Evolutionary conservation across 1,284 basidiomycete species (phyloP).

Genomic region (Irpex sp.): DNA sequence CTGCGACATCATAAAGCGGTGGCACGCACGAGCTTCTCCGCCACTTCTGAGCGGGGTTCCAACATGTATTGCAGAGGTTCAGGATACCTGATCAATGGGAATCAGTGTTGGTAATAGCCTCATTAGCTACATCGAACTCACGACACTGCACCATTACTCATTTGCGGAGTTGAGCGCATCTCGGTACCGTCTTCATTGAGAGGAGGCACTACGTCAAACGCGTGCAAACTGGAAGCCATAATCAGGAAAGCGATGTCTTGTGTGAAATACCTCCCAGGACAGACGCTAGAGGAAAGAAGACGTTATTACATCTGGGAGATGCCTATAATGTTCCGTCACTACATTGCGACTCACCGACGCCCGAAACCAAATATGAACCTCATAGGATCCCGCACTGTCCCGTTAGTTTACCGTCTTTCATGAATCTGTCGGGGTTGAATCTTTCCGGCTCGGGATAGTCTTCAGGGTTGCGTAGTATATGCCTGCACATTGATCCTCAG

Average conservation of each 20-base stretch:
- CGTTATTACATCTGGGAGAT: background rate
- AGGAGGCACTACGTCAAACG: background rate
- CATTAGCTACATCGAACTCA: slow-evolving; percentile 26
- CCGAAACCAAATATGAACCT: background rate
- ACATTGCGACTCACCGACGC: background rate
- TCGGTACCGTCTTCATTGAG: background rate
- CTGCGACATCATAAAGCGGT: background rate
- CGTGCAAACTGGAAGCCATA: background rate
- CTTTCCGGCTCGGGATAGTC: slow-evolving; percentile 1
- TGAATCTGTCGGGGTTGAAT: slow-evolving; percentile 3
- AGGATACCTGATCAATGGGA: background rate
- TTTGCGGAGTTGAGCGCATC: background rate
- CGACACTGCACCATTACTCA: slow-evolving; percentile 21
- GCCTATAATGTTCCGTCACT: background rate
- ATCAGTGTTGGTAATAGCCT: background rate
- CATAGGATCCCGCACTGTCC: background rate
- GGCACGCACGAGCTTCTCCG: background rate
- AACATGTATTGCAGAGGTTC: background rate
- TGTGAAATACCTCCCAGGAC: background rate
- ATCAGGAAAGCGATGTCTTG: background rate
- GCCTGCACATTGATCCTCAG: background rate
- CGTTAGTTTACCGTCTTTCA: background rate
- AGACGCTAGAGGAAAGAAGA: background rate
- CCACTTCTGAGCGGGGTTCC: background rate
- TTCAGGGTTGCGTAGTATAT: background rate